A percentile compares a stretch with the other conserved stretches of the same genome.
Evolutionary conservation across 164 flowering plant species (phyloP).

Genomic region (Magnolia officinalis): DNA sequence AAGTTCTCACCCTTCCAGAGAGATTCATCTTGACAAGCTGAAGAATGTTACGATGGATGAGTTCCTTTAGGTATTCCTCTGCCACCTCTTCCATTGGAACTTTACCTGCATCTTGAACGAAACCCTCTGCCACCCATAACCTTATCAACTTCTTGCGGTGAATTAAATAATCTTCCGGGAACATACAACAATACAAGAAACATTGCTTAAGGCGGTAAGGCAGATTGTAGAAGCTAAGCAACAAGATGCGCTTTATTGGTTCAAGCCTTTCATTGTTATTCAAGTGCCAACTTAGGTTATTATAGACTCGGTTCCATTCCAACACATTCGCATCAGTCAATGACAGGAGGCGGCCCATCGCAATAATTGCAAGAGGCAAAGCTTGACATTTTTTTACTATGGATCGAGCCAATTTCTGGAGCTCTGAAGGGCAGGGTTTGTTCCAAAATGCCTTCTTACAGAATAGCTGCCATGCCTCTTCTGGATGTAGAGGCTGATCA

Average conservation of each 20-base stretch:
- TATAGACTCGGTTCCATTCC: slow-evolving; percentile 16
- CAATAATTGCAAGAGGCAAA: slow-evolving; percentile 20
- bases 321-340: not conserved
- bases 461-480: no score
- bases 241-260: not conserved
- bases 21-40: not conserved
- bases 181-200: slow-evolving; percentile 20
- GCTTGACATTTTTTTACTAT: no score
- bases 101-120: not conserved
- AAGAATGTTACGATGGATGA: slow-evolving; percentile 8
- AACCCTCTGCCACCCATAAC: slow-evolving; percentile 28
- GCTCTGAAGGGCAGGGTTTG: no score
- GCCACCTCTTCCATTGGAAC: slow-evolving; percentile 8
- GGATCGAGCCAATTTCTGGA: no score
- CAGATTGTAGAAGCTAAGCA: slow-evolving; percentile 13
- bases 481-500: no score
- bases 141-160: slow-evolving; percentile 13
- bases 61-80: slow-evolving; percentile 12
- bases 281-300: slow-evolving; percentile 17
- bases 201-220: slow-evolving; percentile 21
- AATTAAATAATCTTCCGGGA: slow-evolving; percentile 19
- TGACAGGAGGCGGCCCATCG: slow-evolving; percentile 15
- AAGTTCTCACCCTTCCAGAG: not conserved
- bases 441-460: no score
- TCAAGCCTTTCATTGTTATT: slow-evolving; percentile 3